Base-by-base conservation (phyloP, 208 protist species). In the Crithidia sp. region DNA sequence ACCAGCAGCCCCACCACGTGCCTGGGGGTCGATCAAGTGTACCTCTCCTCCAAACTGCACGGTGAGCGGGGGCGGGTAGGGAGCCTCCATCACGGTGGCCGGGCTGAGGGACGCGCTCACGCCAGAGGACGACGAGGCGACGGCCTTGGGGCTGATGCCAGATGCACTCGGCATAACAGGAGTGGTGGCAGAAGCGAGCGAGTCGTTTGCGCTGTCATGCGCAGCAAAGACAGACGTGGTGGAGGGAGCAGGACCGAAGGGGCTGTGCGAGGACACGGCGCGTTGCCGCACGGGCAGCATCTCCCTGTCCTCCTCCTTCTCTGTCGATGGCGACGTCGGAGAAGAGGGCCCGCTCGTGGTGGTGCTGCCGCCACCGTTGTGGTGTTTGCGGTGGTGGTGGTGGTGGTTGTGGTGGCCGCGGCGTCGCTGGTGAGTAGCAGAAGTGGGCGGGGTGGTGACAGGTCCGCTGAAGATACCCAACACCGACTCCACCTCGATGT, bases 201-300 rank as follows among this genome's bases (percentile, higher is more conserved):
- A 49, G 7, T 7, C 2, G 45, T 49, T 49, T 13, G 9, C 45
- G 7, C 12, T 49, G 45, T 49, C 45, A 2, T 16, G 10, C 0
- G 57, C 64, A n/a, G 52, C 9, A 28, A 68, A 68, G n/a, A 14
- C 40, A 16, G 14, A 56, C 36, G 45, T 56, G 19, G n/a, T 14
- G 12, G 62, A 43, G 6, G n/a, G 49, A 7, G 52, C 37, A 0
- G 52, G 12, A 7, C 40, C 52, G n/a, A 68, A 68, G 7, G 64
- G 64, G n/a, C 64, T 68, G 64, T 68, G 64, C 64, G 64, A 68
- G 8, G 64, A 68, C n/a, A 68, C 7, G 39, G 28, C 39, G 2
- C 64, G 64, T 16, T 47, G 64, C 14, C 14, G 49, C 36, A 13
- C 19, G 47, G 8, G 36, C 45, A 56, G 17, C 5, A 9, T 45